These are phyloP conservation scores for Calonectria pauciramosa DNA, from an alignment of 2,329 filamentous ascomycete genomes.

Conservation along the genomic window DNA sequence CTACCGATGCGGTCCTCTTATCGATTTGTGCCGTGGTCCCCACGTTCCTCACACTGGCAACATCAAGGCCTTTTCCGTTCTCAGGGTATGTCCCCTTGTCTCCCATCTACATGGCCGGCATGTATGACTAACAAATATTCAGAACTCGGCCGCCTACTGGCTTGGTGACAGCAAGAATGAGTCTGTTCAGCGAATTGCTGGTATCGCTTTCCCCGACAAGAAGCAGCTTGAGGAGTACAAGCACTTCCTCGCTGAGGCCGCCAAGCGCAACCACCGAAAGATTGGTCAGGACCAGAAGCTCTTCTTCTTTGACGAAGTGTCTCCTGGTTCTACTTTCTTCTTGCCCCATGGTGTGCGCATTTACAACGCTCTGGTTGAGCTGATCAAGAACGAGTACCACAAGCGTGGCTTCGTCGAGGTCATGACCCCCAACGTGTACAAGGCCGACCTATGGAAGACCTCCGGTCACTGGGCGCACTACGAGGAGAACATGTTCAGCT, in stretches of 20 bases:
- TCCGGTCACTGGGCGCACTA: constrained; percentile 92
- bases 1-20: constrained; percentile 92
- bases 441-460: constrained; percentile 91
- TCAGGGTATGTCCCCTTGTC: constrained; percentile 70
- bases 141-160: constrained; percentile 85
- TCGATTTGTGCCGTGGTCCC: constrained; percentile 95
- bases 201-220: constrained; percentile 96
- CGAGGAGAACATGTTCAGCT: constrained; percentile 89
- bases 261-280: constrained; percentile 94
- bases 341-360: constrained; percentile 93
- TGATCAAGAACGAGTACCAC: constrained; percentile 90
- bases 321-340: constrained; percentile 94
- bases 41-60: constrained; percentile 93
- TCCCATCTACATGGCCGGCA: neutral
- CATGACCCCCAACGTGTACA: constrained; percentile 95
- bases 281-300: constrained; percentile 97
- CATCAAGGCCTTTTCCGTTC: constrained; percentile 94
- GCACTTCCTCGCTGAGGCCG: constrained; percentile 97
- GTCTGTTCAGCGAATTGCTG: constrained; percentile 95
- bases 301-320: constrained; percentile 95
- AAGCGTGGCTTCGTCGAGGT: constrained; percentile 96
- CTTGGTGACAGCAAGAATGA: constrained; percentile 94
- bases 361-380: constrained; percentile 88
- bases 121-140: constrained; percentile 59
- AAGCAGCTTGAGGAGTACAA: constrained; percentile 93